Evolutionary conservation across 129 eudicot genomes (phyloP).

Genomic region (Pittosporum tobira): DNA sequence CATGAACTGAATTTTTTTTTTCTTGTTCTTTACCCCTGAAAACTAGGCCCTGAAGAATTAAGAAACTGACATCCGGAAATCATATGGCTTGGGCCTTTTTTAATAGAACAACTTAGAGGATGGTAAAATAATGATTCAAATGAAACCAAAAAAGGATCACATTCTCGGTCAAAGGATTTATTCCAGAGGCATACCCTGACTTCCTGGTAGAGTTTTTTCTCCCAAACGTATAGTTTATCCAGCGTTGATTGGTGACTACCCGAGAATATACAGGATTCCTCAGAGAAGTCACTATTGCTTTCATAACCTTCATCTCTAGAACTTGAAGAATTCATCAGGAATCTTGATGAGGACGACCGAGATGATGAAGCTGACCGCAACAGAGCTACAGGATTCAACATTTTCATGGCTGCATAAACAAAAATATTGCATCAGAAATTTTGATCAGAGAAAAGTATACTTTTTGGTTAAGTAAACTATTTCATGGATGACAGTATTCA

Average conservation of each 20-base stretch:
- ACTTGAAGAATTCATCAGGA: slow-evolving; percentile 42
- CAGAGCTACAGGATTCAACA: slow-evolving; percentile 86
- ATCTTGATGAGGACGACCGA: slow-evolving; percentile 81
- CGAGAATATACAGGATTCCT: slow-evolving; percentile 52
- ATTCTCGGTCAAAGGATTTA: no score
- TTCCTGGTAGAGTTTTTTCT: slow-evolving; percentile 91
- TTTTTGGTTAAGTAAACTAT: neutral
- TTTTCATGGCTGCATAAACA: slow-evolving; percentile 56
- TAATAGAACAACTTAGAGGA: no score
- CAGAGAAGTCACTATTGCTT: slow-evolving; percentile 72
- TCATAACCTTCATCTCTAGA: slow-evolving; percentile 65
- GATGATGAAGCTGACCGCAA: slow-evolving; percentile 94
- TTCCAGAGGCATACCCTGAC: slow-evolving; percentile 60
- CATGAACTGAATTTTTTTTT: no score
- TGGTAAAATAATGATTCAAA: no score
- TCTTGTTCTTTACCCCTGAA: neutral
- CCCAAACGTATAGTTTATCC: slow-evolving; percentile 82
- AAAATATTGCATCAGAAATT: neutral
- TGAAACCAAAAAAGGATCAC: no score
- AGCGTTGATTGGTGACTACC: slow-evolving; percentile 86
- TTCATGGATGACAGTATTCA: neutral
- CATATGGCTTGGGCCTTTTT: neutral
- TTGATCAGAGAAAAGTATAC: neutral
- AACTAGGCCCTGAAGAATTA: neutral
- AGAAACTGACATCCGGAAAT: neutral